Conservation (phyloP, 1,284 basidiomycete genomes). For the Exsudoporus floridanus region DNA sequence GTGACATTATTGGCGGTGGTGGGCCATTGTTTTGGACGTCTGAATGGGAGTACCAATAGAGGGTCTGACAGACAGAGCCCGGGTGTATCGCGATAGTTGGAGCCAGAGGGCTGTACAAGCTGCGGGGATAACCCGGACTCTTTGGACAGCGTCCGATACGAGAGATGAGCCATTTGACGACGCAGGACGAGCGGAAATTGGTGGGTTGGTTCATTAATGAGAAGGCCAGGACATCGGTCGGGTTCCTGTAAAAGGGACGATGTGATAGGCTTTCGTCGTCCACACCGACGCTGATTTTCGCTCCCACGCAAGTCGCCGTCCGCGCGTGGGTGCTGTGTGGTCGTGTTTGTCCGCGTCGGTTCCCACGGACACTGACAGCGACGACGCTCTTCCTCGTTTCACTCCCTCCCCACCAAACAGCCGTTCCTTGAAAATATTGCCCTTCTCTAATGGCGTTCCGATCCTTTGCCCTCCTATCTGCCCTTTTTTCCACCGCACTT, state of each 20-base stretch:
- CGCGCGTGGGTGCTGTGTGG: background rate
- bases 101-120: background rate
- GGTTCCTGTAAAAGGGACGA: conserved; percentile 6
- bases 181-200: conserved; percentile 12
- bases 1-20: conserved; percentile 5
- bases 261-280: conserved; percentile 5
- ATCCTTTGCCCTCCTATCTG: conserved; percentile 27
- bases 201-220: conserved; percentile 10
- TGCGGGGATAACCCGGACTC: conserved; percentile 6
- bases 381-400: background rate
- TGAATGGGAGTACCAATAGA: no score
- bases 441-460: conserved; percentile 24
- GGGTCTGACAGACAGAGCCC: no score
- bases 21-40: no score
- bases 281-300: background rate
- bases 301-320: background rate
- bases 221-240: no score
- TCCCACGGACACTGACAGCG: conserved; percentile 2
- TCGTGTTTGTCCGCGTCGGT: background rate
- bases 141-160: background rate
- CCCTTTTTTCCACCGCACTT: conserved; percentile 15
- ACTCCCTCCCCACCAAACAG: background rate
- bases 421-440: conserved; percentile 21
- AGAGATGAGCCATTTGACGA: background rate
- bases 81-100: no score